Base-by-base conservation (phyloP, 1,284 basidiomycete genomes). In the Meripilus lineatus region DNA sequence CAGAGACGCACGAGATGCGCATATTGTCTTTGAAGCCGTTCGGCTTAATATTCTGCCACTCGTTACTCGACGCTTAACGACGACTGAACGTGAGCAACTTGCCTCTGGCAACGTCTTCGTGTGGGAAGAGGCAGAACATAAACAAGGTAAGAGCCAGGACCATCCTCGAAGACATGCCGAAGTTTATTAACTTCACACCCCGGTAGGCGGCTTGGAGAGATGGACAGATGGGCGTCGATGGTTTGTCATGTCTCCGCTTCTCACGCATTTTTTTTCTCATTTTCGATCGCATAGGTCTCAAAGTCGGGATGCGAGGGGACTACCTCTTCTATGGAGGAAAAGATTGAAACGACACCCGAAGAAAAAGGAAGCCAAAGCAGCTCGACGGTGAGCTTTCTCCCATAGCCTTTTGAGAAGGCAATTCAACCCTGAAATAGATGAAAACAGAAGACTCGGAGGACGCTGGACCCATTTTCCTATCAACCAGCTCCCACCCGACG, bases 111-210 rank as follows among this genome's bases (percentile, higher is more conserved):
- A 86, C 51, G 75, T 88, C 26, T 89, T 86, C 54, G 86, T 89
- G 32, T 89, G 86, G 86, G 84, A 88, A 56, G 84, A 88, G 58
- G 84, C 82, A 10, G 84, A 87, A 54, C 80, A 82, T 42, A 84
- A 87, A 52, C 61, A 63, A 55, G 61, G 61, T 63, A 44, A 41
- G 44, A 45, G 26, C 23, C 39, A 38, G 14, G 28, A 33, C n/a
- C 3, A 14, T 15, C 38, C 22, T 24, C 17, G 5, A 5, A 30
- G 32, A 43, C 38, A 17, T 40, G 33, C 38, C 37, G 25, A 37
- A 48, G 15, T 38, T 40, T 44, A 48, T 49, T 46, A 32, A 49
- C 5, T 33, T 47, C 25, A 35, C 49, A 42, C 8, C 11, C 38
- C 43, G 40, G 40, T 51, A 56, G 83, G 84, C 7, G 84, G 84